Evolutionary conservation across 106 monocot genomes (phyloP).

Genomic region (Triglochin maritima): DNA sequence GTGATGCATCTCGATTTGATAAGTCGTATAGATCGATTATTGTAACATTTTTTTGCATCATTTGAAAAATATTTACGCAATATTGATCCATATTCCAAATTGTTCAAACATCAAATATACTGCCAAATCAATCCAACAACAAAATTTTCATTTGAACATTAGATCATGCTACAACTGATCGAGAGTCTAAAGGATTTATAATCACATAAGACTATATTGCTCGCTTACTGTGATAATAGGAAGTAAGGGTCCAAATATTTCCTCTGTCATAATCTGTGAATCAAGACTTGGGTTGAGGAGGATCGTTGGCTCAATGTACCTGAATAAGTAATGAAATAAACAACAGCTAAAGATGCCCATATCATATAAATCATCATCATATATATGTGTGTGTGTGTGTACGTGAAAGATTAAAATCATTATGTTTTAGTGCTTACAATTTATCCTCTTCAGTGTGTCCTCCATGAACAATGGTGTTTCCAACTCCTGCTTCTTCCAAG

Average conservation of each 20-base stretch:
- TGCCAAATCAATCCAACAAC: too few species aligned
- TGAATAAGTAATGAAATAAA: constrained; percentile 8
- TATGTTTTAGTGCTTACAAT: constrained; percentile 21
- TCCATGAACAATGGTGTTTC: constrained; percentile 50
- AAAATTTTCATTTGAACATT: too few species aligned
- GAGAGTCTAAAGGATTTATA: too few species aligned
- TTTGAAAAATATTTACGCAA: too few species aligned
- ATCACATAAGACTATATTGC: too few species aligned
- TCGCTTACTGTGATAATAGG: constrained; percentile 55
- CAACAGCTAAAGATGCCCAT: not conserved
- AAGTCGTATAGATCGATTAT: too few species aligned
- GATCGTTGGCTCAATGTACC: constrained; percentile 81
- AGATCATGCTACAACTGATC: too few species aligned
- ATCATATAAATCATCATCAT: not conserved
- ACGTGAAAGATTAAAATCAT: not conserved
- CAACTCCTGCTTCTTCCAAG: constrained; percentile 49
- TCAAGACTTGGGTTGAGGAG: constrained; percentile 71
- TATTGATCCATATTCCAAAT: too few species aligned
- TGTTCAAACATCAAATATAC: too few species aligned
- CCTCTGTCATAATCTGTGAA: constrained; percentile 74
- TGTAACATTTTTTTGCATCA: too few species aligned
- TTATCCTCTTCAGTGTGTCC: constrained; percentile 42
- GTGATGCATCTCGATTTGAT: too few species aligned
- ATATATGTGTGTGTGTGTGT: not conserved
- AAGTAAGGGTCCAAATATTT: constrained; percentile 51